A percentile compares a stretch with the other conserved stretches of the same genome.
Evolutionary conservation across 148 eudicot genomes (phyloP).

Genomic region (Vaccinium corymbosum): DNA sequence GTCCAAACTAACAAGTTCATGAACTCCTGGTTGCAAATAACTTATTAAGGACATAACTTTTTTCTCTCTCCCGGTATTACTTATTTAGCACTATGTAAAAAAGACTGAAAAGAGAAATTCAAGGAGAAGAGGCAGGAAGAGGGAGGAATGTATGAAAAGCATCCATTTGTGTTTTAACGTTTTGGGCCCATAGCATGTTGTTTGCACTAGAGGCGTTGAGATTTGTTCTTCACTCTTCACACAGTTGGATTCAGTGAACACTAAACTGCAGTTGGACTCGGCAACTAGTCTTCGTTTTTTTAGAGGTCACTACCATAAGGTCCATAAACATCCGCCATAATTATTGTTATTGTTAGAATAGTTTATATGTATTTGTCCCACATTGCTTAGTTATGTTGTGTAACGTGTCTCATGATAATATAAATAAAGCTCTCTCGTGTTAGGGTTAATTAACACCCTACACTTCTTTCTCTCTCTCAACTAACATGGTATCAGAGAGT

Average conservation of each 20-base stretch:
- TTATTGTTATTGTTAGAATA: no score
- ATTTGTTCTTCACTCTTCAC: conserved; percentile 2
- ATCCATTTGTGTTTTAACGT: no score
- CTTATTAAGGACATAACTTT: neutral
- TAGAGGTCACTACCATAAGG: neutral
- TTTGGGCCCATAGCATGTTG: neutral
- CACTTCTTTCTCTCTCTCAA: no score
- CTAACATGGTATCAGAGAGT: no score
- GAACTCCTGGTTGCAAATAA: neutral
- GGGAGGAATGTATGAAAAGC: neutral
- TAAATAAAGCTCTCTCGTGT: no score
- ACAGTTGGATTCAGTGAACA: neutral
- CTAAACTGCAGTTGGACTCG: neutral
- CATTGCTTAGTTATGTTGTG: no score
- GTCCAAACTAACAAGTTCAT: neutral
- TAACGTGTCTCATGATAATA: no score
- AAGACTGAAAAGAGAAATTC: neutral
- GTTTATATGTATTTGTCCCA: no score
- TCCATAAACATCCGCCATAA: neutral
- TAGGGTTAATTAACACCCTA: no score
- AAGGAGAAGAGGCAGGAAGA: neutral
- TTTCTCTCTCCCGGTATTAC: no score
- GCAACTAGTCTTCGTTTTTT: neutral
- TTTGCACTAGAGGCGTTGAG: neutral
- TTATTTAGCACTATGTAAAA: no score